Evolutionary conservation across 345 rosid species (phyloP), one percentile per base, ranked within the genome.

Genomic region (Aquilaria yunnanensis): DNA sequence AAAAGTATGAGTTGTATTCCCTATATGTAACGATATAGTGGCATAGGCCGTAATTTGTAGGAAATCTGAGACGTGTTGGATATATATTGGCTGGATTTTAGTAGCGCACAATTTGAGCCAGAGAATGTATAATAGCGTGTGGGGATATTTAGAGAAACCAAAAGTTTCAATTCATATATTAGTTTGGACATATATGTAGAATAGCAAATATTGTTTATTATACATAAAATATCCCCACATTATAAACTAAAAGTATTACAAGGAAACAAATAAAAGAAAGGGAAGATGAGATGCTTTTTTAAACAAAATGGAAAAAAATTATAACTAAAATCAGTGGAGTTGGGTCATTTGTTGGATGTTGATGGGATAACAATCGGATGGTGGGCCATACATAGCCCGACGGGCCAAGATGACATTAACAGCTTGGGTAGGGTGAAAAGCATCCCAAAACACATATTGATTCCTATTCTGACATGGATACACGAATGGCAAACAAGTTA

Each of bases 391-490:
- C 71, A 83, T 80, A 16, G 96, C 93, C 59, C 88, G 73, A 46
- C 72, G 75, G 13, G 79, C 87, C 34, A 91, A 80, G 41, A 91
- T 63, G 10, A 73, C 71, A 56, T 74, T 78, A 0, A 81, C 96
- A n/a, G 85, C 86, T 65, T 88, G 80, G 11, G 97, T 91, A 29
- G 93, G 97, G 71, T 95, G 96, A 59, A 78, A 94, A 1, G 97
- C 99, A 58, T 94, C 96, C 99, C 99, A 94, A 56, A 90, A 91
- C 30, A 85, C 64, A 68, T 78, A 78, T 12, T 82, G 80, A 10
- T 54, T 66, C 54, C 93, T 72, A 57, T 85, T 78, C 0, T 59
- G 14, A 51, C 99, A 94, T 13, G 97, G 96, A 37, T 51, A 60
- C 57, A 61, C 72, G 47, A 74, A 37, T 0, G 97, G 97, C 16